A percentile compares a stretch with the other conserved stretches of the same genome.
phyloP scores from a whole-genome alignment of 345 rosid species.

The Psidium friedrichsthalianum region DNA sequence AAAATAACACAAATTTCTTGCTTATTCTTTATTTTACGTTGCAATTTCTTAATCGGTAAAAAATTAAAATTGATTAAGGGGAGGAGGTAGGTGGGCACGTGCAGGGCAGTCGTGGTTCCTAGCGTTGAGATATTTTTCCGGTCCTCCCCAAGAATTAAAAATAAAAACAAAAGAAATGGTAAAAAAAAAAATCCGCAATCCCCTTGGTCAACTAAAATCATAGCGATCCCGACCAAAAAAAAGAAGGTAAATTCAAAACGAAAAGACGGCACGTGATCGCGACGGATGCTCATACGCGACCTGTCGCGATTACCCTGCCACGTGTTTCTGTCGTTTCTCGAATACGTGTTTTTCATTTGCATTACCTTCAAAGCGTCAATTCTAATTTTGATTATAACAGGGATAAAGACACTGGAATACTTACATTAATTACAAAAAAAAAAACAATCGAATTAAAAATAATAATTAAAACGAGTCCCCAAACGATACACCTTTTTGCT shows the following conservation, averaged over 20 bases:
- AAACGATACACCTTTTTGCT: background rate
- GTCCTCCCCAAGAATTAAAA: background rate
- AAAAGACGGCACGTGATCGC: constrained; percentile 5
- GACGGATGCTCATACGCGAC: background rate
- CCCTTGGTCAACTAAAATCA: background rate
- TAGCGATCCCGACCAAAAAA: background rate
- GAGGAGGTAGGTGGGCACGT: background rate
- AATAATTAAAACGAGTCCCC: background rate
- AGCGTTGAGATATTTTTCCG: background rate
- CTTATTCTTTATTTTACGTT: background rate
- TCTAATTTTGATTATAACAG: background rate
- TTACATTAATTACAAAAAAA: background rate
- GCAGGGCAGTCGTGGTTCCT: background rate
- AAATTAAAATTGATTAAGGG: background rate
- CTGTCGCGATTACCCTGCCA: constrained; percentile 11
- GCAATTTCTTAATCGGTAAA: background rate
- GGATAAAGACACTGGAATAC: background rate
- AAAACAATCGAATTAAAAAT: background rate
- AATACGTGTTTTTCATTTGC: rapidly evolving
- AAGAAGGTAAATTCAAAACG: background rate
- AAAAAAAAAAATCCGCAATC: background rate
- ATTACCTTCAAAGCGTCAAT: background rate
- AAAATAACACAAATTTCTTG: background rate
- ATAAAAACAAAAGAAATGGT: background rate
- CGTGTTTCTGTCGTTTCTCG: background rate